Percentiles rank a stretch among this genome's conserved stretches.
Conservation (phyloP, 1,139 yeast genomes). For the Kluyveromyces marxianus region DNA sequence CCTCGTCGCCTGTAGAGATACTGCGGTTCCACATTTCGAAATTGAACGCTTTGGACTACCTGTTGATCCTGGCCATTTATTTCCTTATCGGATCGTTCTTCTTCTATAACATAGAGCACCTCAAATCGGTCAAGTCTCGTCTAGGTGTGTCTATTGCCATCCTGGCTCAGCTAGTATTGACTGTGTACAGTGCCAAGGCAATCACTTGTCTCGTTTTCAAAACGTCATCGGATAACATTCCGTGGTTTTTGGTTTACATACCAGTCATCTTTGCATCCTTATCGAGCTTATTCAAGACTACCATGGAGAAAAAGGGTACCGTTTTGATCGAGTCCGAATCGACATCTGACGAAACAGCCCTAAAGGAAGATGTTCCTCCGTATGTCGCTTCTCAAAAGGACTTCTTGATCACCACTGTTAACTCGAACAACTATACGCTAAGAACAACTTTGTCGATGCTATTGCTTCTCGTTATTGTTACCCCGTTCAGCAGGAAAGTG, state of each 20-base stretch:
- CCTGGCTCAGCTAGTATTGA: constrained; percentile 41
- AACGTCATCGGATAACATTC: constrained; percentile 32
- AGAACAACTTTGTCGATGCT: constrained; percentile 33
- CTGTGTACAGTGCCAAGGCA: constrained; percentile 46
- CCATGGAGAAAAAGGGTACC: constrained; percentile 30
- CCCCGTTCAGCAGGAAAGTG: constrained; percentile 33
- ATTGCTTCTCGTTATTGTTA: constrained; percentile 25
- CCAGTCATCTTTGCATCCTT: constrained; percentile 37
- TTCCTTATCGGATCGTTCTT: constrained; percentile 31
- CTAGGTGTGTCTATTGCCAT: constrained; percentile 58
- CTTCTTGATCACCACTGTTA: constrained; percentile 33
- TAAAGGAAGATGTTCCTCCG: not conserved
- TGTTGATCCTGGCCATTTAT: constrained; percentile 28
- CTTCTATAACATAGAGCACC: constrained; percentile 43
- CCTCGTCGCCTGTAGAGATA: not conserved
- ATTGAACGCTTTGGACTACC: constrained; percentile 19
- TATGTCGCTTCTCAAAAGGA: constrained; percentile 29
- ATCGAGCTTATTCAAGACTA: constrained; percentile 40
- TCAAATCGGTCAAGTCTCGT: constrained; percentile 51
- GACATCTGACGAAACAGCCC: too few species aligned
- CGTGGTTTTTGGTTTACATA: constrained; percentile 35
- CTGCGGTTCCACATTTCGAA: constrained; percentile 1
- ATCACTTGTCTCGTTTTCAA: constrained; percentile 36
- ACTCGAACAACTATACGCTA: constrained; percentile 30
- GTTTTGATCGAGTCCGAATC: not conserved